These are phyloP conservation scores for Populus hybrid DNA, from an alignment of 441 rosid genomes.

Conservation along the genomic window DNA sequence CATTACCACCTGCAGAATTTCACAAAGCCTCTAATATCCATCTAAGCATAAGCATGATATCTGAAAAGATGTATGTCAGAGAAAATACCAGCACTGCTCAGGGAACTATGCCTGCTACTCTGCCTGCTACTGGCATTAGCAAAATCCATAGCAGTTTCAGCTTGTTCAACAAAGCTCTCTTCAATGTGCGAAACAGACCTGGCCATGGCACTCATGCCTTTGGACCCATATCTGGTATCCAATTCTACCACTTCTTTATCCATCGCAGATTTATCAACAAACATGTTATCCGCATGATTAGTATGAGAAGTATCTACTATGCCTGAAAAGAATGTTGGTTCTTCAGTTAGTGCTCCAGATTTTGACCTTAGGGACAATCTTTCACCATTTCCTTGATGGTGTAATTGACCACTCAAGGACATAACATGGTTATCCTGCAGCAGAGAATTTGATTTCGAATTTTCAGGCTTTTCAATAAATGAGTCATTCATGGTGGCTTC, in stretches of 20 bases:
- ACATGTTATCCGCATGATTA: not conserved
- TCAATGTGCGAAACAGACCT: not conserved
- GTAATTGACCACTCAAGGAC: not conserved
- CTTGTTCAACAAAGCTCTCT: not conserved
- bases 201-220: not conserved
- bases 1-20: conserved; percentile 1
- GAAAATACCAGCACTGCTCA: not conserved
- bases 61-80: not conserved
- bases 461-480: not conserved
- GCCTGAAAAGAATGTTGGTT: not conserved
- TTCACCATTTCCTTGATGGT: not conserved
- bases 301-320: not conserved
- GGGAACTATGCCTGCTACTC: conserved; percentile 22
- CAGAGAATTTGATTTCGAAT: not conserved
- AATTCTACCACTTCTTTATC: not conserved
- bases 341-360: not conserved
- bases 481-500: not conserved
- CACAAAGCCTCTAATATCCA: not conserved
- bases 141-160: not conserved
- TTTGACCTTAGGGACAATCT: conserved; percentile 4
- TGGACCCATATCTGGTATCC: not conserved
- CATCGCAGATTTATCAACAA: not conserved
- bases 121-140: conserved; percentile 15
- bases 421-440: not conserved
- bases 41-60: conserved; percentile 19